A percentile compares a stretch with the other conserved stretches of the same genome.
Conservation (phyloP, 108 stramenopile genomes). For the Stephanodiscus minutulus region DNA sequence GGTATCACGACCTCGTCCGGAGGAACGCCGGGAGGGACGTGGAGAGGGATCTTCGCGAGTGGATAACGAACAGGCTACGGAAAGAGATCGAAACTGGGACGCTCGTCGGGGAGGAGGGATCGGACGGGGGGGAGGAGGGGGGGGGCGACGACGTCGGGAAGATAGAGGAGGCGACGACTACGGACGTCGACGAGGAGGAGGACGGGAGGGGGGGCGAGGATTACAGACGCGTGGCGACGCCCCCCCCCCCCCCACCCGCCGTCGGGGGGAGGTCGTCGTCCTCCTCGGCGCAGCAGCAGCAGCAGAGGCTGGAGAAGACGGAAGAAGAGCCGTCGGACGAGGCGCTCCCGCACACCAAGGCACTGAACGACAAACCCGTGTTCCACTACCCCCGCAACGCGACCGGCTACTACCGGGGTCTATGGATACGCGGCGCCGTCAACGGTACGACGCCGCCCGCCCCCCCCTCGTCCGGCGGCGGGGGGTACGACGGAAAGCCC, state of each 20-base stretch:
- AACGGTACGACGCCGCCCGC: slow-evolving; percentile 5
- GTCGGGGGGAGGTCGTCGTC: too few relatives aligned
- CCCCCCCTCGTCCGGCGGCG: background rate
- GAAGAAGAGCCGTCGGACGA: background rate
- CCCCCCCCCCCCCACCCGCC: too few relatives aligned
- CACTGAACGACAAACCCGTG: slow-evolving; percentile 27
- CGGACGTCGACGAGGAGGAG: background rate
- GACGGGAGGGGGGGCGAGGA: too few relatives aligned
- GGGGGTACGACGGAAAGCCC: too few relatives aligned
- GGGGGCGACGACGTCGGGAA: slow-evolving; percentile 7
- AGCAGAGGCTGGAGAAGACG: slow-evolving; percentile 3
- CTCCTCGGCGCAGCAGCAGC: background rate
- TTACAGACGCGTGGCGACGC: too few relatives aligned
- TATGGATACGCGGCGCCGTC: slow-evolving; percentile 55
- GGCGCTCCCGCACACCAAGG: background rate
- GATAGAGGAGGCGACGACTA: background rate
- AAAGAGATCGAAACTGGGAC: slow-evolving; percentile 11
- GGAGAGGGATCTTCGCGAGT: slow-evolving; percentile 52
- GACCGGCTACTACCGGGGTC: slow-evolving; percentile 84
- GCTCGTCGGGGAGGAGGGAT: background rate
- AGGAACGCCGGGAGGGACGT: slow-evolving; percentile 60
- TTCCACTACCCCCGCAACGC: slow-evolving; percentile 86
- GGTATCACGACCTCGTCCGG: slow-evolving; percentile 55
- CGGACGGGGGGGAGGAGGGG: slow-evolving; percentile 9
- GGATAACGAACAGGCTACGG: slow-evolving; percentile 40